Percentiles rank a stretch among this genome's conserved stretches.
Conservation (phyloP, 1,139 yeast species). For the Candida mesenterica region DNA sequence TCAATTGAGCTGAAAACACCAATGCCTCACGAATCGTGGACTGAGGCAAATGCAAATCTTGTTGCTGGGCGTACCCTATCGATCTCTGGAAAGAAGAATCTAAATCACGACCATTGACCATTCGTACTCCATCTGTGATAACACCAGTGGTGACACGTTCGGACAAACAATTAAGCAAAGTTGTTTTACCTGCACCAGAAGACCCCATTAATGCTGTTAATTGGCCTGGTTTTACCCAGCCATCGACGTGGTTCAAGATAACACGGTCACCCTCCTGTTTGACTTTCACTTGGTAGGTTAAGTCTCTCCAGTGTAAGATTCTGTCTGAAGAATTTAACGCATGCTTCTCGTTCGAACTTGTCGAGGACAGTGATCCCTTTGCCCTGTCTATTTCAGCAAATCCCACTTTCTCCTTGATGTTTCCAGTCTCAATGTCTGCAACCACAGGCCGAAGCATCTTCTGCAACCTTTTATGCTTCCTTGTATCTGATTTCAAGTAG, state of each 20-base stretch:
- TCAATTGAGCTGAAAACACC: slow-evolving; percentile 66
- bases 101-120: slow-evolving; percentile 68
- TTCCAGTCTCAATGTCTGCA: slow-evolving; percentile 15
- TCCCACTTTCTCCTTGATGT: slow-evolving; percentile 17
- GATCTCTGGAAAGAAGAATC: slow-evolving; percentile 76
- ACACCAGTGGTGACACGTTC: slow-evolving; percentile 79
- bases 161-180: slow-evolving; percentile 68
- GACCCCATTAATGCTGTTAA: slow-evolving; percentile 60
- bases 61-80: slow-evolving; percentile 83
- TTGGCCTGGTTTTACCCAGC: slow-evolving; percentile 48
- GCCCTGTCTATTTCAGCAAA: slow-evolving; percentile 15
- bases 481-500: slow-evolving; percentile 44
- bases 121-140: slow-evolving; percentile 66
- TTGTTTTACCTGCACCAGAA: slow-evolving; percentile 90
- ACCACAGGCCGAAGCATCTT: slow-evolving; percentile 21
- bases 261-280: slow-evolving; percentile 58
- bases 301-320: slow-evolving; percentile 77
- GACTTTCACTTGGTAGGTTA: slow-evolving; percentile 70
- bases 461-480: slow-evolving; percentile 26
- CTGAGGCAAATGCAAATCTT: slow-evolving; percentile 69
- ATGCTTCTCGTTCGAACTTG: slow-evolving; percentile 7
- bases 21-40: slow-evolving; percentile 81
- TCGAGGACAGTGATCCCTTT: slow-evolving; percentile 4
- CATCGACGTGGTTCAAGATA: slow-evolving; percentile 68
- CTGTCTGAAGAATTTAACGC: slow-evolving; percentile 24